phyloP scores from a whole-genome alignment of 768 basidiomycete species.

The Suillus brevipes region DNA sequence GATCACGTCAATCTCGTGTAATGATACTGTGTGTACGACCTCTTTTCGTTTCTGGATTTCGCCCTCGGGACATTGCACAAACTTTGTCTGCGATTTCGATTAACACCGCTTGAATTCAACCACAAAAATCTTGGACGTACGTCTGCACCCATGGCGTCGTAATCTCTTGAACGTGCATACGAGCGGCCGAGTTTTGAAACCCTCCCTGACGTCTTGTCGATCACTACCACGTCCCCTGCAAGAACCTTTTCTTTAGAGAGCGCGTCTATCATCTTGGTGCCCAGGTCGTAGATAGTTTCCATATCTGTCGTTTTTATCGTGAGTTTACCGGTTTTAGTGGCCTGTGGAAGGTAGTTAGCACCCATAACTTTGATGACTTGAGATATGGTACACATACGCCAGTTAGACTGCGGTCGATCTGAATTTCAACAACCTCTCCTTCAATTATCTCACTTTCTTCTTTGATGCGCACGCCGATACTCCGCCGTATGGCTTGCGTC shows the following conservation, averaged over 20 bases:
- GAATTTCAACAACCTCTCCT: conserved; percentile 98
- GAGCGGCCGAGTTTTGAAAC: conserved; percentile 95
- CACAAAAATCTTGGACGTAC: conserved; percentile 47
- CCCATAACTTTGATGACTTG: background rate
- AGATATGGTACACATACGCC: conserved; percentile 56
- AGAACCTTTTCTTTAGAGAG: conserved; percentile 96
- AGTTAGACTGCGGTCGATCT: conserved; percentile 95
- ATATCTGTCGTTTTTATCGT: conserved; percentile 99
- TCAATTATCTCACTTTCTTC: conserved; percentile 98
- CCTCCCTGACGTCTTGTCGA: conserved; percentile 97
- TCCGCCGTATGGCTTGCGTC: conserved; percentile 93
- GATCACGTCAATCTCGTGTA: conserved; percentile 99
- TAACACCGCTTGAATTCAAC: background rate
- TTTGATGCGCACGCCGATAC: conserved; percentile 96
- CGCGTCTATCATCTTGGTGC: conserved; percentile 98
- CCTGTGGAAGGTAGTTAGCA: conserved; percentile 46
- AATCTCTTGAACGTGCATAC: conserved; percentile 95
- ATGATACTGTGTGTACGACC: conserved; percentile 93
- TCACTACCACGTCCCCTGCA: conserved; percentile 91
- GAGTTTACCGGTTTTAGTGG: conserved; percentile 95
- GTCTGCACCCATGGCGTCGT: conserved; percentile 99
- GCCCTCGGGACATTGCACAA: conserved; percentile 97
- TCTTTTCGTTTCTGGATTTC: conserved; percentile 98
- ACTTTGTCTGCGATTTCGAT: conserved; percentile 72
- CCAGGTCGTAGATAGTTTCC: conserved; percentile 99